Conservation (phyloP, 2,329 filamentous ascomycete species). For the Trichoderma arundinaceum region DNA sequence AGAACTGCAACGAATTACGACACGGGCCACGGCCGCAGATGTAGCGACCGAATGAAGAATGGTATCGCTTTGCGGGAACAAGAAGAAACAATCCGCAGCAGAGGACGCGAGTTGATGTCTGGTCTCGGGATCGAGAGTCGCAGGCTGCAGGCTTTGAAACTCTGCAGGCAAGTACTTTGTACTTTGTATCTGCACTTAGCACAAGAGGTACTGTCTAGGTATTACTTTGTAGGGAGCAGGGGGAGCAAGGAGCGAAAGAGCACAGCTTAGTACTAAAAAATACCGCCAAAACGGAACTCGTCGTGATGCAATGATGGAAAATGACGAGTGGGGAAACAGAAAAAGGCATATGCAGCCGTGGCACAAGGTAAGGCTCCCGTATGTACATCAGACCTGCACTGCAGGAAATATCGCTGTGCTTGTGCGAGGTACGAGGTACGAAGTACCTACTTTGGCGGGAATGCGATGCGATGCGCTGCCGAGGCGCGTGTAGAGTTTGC, state of each 20-base stretch:
- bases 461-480: slow-evolving; percentile 27
- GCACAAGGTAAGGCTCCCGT: slow-evolving; percentile 13
- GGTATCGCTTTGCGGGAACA: not conserved
- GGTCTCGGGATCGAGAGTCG: too few species aligned
- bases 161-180: too few species aligned
- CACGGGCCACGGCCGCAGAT: slow-evolving; percentile 17
- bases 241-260: too few species aligned
- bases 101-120: too few species aligned
- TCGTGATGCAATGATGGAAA: too few species aligned
- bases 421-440: slow-evolving; percentile 18
- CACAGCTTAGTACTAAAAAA: too few species aligned
- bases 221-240: too few species aligned
- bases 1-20: slow-evolving; percentile 21
- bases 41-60: not conserved
- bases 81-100: not conserved
- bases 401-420: slow-evolving; percentile 12
- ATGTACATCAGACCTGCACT: slow-evolving; percentile 32
- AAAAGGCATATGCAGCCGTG: slow-evolving; percentile 21
- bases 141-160: too few species aligned
- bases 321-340: not conserved
- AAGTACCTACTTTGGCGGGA: not conserved
- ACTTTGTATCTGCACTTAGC: too few species aligned
- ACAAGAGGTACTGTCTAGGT: too few species aligned
- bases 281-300: too few species aligned
- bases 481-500: slow-evolving; percentile 34